phyloP scores from a whole-genome alignment of 2,329 filamentous ascomycete genomes.

The Ciborinia camelliae region DNA sequence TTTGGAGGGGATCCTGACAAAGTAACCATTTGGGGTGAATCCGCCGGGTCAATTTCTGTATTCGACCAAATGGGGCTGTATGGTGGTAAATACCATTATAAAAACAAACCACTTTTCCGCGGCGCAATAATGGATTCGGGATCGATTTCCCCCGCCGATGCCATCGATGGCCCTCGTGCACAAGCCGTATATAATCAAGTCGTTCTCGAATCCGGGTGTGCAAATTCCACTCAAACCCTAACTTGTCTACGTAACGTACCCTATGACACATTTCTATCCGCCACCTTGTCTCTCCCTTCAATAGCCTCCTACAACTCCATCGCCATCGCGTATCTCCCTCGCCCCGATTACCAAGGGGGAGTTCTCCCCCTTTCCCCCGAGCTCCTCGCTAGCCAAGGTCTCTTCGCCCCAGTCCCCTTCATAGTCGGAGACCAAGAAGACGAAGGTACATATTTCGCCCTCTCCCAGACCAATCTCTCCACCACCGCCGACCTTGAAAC shows the following conservation, averaged over 20 bases:
- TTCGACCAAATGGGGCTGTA: slow-evolving; percentile 73
- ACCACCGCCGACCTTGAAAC: slow-evolving; percentile 54
- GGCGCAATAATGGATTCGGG: slow-evolving; percentile 76
- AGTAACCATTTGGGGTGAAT: slow-evolving; percentile 54
- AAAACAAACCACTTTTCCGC: slow-evolving; percentile 69
- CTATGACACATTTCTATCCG: slow-evolving; percentile 58
- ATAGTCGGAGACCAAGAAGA: slow-evolving; percentile 76
- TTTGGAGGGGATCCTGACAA: slow-evolving; percentile 55
- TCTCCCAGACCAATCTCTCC: slow-evolving; percentile 65
- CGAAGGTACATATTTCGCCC: slow-evolving; percentile 70
- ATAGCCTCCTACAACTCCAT: slow-evolving; percentile 65
- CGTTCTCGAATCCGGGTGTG: slow-evolving; percentile 59
- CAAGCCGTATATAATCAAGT: slow-evolving; percentile 63
- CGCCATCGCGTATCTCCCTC: slow-evolving; percentile 70
- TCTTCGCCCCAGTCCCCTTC: slow-evolving; percentile 58
- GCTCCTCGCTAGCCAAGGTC: slow-evolving; percentile 48
- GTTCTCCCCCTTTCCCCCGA: slow-evolving; percentile 63
- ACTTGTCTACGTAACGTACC: slow-evolving; percentile 60
- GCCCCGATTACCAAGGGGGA: slow-evolving; percentile 58
- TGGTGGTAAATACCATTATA: slow-evolving; percentile 68
- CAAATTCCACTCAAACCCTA: slow-evolving; percentile 52
- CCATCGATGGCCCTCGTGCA: slow-evolving; percentile 61
- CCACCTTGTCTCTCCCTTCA: slow-evolving; percentile 65
- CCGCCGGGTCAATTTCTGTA: slow-evolving; percentile 64
- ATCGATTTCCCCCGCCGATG: slow-evolving; percentile 55